phyloP scores from a whole-genome alignment of 2,329 filamentous ascomycete genomes.

The Helicocarpus griseus region DNA sequence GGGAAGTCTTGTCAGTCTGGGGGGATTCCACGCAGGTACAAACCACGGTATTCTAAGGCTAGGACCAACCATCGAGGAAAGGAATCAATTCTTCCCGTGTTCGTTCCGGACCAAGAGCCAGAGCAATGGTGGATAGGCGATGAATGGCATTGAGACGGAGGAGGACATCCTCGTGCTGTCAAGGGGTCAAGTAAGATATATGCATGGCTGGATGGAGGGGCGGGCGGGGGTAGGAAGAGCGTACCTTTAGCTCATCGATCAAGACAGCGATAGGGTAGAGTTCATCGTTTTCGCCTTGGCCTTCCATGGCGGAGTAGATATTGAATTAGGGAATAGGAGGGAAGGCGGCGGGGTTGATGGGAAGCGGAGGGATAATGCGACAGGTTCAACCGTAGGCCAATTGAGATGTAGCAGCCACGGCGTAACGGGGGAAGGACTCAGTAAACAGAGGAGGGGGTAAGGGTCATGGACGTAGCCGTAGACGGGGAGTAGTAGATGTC shows the following conservation, averaged over 20 bases:
- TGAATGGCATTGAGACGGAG: constrained; percentile 97
- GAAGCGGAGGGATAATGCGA: constrained; percentile 6
- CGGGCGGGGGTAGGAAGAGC: constrained; percentile 15
- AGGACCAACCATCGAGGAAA: constrained; percentile 83
- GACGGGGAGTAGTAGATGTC: neutral
- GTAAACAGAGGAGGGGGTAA: neutral
- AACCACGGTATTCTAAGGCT: constrained; percentile 7
- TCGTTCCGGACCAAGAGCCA: constrained; percentile 89
- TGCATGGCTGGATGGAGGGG: constrained; percentile 4
- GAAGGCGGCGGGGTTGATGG: neutral
- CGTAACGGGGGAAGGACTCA: neutral
- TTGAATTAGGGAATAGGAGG: constrained; percentile 2
- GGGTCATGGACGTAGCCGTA: neutral
- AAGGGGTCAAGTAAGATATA: neutral
- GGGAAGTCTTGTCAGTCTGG: neutral
- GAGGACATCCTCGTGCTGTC: constrained; percentile 92
- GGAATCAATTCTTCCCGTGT: constrained; percentile 98
- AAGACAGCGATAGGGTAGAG: constrained; percentile 99
- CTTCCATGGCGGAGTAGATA: constrained; percentile 63
- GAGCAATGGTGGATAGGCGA: constrained; percentile 93
- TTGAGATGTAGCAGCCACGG: neutral
- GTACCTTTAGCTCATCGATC: constrained; percentile 98
- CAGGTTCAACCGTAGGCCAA: neutral
- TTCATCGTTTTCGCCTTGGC: constrained; percentile 87
- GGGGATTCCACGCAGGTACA: neutral